Percentiles rank a stretch among this genome's conserved stretches.
phyloP scores from a whole-genome alignment of 2,329 filamentous ascomycete species.

The Cladophialophora yegresii region DNA sequence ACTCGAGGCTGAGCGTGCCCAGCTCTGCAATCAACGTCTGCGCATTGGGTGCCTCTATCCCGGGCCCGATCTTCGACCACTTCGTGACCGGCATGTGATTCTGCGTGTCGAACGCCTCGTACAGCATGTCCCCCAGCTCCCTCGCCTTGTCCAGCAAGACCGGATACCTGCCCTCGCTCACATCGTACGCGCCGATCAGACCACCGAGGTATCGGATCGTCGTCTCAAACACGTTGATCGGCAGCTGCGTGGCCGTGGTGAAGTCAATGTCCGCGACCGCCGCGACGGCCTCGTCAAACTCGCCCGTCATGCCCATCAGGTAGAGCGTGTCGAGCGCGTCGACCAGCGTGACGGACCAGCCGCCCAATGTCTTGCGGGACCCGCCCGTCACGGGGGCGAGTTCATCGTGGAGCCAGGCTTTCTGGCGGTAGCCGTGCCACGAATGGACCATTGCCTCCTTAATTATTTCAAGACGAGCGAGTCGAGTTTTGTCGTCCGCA shows the following conservation, averaged over 20 bases:
- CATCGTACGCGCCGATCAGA: constrained; percentile 43
- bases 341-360: constrained; percentile 67
- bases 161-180: constrained; percentile 53
- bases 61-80: constrained; percentile 49
- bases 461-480: constrained; percentile 48
- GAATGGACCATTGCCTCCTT: constrained; percentile 56
- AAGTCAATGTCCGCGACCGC: constrained; percentile 65
- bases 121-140: constrained; percentile 49
- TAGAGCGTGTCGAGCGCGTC: constrained; percentile 68
- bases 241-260: constrained; percentile 48
- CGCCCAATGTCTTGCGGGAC: constrained; percentile 60
- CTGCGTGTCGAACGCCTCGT: constrained; percentile 49
- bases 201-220: constrained; percentile 47
- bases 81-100: constrained; percentile 65
- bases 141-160: constrained; percentile 45
- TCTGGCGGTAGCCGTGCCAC: constrained; percentile 62
- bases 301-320: constrained; percentile 67
- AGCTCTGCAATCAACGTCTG: constrained; percentile 50
- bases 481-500: constrained; percentile 13
- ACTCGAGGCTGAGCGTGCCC: constrained; percentile 62
- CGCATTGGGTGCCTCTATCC: constrained; percentile 37
- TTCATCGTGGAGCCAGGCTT: constrained; percentile 66
- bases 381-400: constrained; percentile 58
- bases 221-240: constrained; percentile 46
- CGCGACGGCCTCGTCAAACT: constrained; percentile 65